Percentiles rank a stretch among this genome's conserved stretches.
These are phyloP conservation scores for Esteya vermicola DNA, from an alignment of 2,329 filamentous ascomycete species.

Conservation along the genomic window DNA sequence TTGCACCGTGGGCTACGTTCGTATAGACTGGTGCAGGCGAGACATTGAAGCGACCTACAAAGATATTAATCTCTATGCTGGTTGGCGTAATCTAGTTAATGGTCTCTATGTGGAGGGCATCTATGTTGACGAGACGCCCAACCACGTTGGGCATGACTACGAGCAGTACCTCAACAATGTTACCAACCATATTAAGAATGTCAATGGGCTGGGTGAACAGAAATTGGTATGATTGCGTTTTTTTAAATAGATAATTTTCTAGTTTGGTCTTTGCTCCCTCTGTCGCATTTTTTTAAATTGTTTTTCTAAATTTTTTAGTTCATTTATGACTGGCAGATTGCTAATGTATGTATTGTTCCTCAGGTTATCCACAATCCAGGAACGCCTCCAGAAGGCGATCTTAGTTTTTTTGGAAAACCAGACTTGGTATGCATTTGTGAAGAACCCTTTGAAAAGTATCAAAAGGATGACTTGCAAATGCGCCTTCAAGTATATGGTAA, in stretches of 20 bases:
- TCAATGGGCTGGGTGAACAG: constrained; percentile 1
- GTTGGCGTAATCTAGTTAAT: background rate
- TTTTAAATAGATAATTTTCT: no score
- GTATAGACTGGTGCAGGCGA: constrained; percentile 5
- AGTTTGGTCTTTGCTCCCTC: background rate
- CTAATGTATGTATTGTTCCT: background rate
- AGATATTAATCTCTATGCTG: constrained; percentile 3
- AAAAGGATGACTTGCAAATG: constrained; percentile 2
- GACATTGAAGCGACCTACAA: constrained; percentile 1
- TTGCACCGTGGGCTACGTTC: constrained; percentile 7
- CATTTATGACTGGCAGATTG: background rate
- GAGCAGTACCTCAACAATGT: constrained; percentile 1
- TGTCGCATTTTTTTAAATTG: background rate
- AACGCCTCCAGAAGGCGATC: constrained; percentile 7
- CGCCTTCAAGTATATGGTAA: background rate
- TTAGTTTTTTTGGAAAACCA: constrained; percentile 5
- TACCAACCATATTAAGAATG: background rate
- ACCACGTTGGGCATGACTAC: constrained; percentile 2
- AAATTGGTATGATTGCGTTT: constrained; percentile 4
- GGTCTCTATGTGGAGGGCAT: constrained; percentile 8
- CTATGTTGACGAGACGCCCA: constrained; percentile 8
- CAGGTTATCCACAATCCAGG: constrained; percentile 9
- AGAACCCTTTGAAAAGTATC: constrained; percentile 3
- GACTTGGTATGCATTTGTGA: constrained; percentile 8
- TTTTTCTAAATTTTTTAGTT: background rate